phyloP scores from a whole-genome alignment of 345 rosid genomes.

The Balakata baccata region DNA sequence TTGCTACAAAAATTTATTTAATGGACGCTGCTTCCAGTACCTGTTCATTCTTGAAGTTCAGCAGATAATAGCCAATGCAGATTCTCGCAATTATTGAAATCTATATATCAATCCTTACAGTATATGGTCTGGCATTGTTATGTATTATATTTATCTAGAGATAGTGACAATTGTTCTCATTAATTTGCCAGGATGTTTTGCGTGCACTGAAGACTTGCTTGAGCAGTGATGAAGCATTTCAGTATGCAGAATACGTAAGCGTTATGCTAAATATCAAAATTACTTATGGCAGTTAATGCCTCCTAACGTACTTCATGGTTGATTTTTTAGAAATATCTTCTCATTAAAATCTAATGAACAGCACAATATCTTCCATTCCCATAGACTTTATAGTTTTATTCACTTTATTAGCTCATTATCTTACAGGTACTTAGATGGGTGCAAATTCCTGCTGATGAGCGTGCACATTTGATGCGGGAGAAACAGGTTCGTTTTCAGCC shows the following conservation, averaged over 20 bases:
- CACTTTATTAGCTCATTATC: background rate
- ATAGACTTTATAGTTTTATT: background rate
- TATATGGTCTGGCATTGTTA: background rate
- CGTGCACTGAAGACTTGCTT: constrained; percentile 59
- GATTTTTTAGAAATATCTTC: background rate
- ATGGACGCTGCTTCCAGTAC: background rate
- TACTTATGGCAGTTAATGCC: background rate
- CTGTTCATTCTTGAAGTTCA: background rate
- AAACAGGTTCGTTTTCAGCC: constrained; percentile 59
- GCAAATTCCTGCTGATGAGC: constrained; percentile 78
- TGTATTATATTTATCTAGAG: background rate
- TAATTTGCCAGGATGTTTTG: constrained; percentile 58
- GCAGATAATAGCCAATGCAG: background rate
- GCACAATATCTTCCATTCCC: background rate
- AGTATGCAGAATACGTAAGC: constrained; percentile 87
- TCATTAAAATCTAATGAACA: background rate
- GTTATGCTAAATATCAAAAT: constrained; percentile 5
- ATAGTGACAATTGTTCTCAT: background rate
- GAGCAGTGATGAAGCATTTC: constrained; percentile 62
- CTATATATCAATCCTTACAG: background rate
- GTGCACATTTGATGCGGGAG: constrained; percentile 81
- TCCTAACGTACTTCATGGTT: background rate
- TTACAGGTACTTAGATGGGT: constrained; percentile 80
- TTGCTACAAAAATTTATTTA: too few relatives aligned
- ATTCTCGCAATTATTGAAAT: background rate